A percentile compares a stretch with the other conserved stretches of the same genome.
Conservation (phyloP, 148 eudicot genomes). For the Pouteria glomerata region DNA sequence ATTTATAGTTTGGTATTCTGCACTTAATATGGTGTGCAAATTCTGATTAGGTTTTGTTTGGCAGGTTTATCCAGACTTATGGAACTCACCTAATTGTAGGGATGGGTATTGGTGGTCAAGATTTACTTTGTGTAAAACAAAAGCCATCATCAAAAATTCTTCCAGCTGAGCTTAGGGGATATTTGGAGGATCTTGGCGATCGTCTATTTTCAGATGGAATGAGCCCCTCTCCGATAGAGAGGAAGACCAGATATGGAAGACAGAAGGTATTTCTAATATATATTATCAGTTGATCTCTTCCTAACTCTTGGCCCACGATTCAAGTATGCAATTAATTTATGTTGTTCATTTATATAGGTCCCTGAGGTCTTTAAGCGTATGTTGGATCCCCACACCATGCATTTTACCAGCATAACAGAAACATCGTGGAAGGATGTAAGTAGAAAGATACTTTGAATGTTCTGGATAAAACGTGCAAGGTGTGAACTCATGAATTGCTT, state of each 20-base stretch:
- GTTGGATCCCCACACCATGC: constrained; percentile 70
- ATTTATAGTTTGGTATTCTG: background rate
- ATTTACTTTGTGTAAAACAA: constrained; percentile 81
- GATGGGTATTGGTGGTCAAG: constrained; percentile 94
- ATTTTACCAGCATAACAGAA: constrained; percentile 68
- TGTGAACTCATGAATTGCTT: constrained; percentile 16
- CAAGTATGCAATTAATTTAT: background rate
- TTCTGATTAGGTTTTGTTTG: constrained; percentile 36
- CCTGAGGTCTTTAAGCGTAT: constrained; percentile 88
- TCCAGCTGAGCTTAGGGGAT: constrained; percentile 64
- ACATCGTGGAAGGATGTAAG: constrained; percentile 92
- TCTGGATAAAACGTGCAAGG: constrained; percentile 5
- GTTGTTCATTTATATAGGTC: constrained; percentile 29
- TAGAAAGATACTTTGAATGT: constrained; percentile 5
- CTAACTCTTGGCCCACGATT: background rate
- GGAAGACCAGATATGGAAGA: constrained; percentile 53
- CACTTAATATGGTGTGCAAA: background rate
- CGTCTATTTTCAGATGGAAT: constrained; percentile 71
- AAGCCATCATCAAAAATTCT: constrained; percentile 59
- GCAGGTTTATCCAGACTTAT: constrained; percentile 80
- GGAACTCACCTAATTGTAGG: constrained; percentile 94
- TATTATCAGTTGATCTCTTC: background rate
- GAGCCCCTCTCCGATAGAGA: constrained; percentile 44
- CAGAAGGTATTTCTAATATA: constrained; percentile 41
- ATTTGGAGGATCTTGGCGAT: constrained; percentile 94